Evolutionary conservation across 2,329 filamentous ascomycete species (phyloP).

Genomic region (Fusarium aywerte): DNA sequence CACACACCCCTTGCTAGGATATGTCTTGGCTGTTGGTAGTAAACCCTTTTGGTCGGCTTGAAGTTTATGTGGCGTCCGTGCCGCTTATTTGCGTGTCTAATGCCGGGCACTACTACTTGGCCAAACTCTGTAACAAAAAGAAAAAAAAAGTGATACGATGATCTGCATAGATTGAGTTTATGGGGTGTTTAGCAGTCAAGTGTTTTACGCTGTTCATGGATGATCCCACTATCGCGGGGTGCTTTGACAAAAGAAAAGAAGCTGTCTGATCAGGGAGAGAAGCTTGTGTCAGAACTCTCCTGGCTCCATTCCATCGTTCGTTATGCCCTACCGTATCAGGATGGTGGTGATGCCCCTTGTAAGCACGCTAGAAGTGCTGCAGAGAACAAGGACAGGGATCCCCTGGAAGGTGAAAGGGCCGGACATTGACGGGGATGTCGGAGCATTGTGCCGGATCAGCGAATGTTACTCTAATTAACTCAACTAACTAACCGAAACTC

Average conservation of each 20-base stretch:
- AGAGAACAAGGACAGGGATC: not conserved
- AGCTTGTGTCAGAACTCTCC: not conserved
- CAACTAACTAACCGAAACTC: not conserved
- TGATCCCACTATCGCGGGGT: not conserved
- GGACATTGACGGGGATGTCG: not conserved
- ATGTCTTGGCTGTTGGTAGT: not conserved
- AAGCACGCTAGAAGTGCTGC: not conserved
- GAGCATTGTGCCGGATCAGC: constrained; percentile 26
- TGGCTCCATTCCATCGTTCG: not conserved
- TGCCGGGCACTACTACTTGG: not conserved
- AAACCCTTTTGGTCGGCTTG: not conserved
- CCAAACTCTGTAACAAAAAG: not conserved
- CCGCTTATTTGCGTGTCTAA: constrained; percentile 1
- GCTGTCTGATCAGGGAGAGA: not conserved
- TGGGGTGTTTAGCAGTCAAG: not conserved
- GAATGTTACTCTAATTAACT: not conserved
- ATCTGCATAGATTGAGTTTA: not conserved
- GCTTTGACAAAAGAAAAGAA: not conserved
- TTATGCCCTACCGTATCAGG: not conserved
- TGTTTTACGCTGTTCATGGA: not conserved
- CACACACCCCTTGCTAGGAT: not conserved
- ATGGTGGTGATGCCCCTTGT: not conserved
- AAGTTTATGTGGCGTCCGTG: not conserved
- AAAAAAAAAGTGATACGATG: not conserved
- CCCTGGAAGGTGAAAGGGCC: not conserved